These are phyloP conservation scores for Digitaria exilis DNA, from an alignment of 202 grass and related monocot genomes.

Conservation along the genomic window DNA sequence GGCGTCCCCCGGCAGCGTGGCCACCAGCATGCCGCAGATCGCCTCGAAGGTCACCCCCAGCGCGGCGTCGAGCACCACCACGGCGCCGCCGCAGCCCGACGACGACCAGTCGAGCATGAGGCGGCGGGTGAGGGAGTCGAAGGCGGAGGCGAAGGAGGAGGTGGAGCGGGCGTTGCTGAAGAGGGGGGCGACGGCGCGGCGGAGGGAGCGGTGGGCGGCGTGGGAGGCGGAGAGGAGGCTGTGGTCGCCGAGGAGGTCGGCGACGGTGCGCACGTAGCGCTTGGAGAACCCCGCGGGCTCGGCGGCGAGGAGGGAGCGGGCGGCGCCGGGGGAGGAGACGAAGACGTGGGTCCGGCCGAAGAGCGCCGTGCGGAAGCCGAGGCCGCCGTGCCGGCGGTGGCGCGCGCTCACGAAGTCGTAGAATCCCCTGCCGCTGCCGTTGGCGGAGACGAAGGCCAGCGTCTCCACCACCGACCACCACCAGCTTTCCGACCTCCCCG, in stretches of 20 bases:
- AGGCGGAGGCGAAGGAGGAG: constrained; percentile 39
- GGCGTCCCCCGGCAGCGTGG: constrained; percentile 28
- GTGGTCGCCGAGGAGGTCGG: constrained; percentile 67
- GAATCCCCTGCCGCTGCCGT: constrained; percentile 65
- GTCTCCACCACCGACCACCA: constrained; percentile 58
- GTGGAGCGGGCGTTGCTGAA: constrained; percentile 44
- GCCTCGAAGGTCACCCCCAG: constrained; percentile 68
- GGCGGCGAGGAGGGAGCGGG: constrained; percentile 38
- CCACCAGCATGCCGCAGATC: constrained; percentile 84
- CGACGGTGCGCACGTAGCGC: constrained; percentile 78
- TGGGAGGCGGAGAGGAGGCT: constrained; percentile 82
- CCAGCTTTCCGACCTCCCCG: constrained; percentile 20
- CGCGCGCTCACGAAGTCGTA: constrained; percentile 76
- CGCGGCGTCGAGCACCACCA: constrained; percentile 64
- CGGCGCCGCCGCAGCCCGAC: not conserved
- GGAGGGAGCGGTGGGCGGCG: constrained; percentile 49
- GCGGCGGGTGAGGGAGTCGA: constrained; percentile 51
- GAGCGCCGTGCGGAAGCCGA: constrained; percentile 73
- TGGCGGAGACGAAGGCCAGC: constrained; percentile 61
- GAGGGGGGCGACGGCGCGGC: constrained; percentile 59
- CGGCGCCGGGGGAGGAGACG: constrained; percentile 54
- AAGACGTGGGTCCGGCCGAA: constrained; percentile 81
- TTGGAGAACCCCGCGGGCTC: constrained; percentile 61
- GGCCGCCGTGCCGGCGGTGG: constrained; percentile 52
- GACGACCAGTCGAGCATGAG: constrained; percentile 17